Evolutionary conservation across 78 protist genomes (phyloP).

Genomic region (Guillardia theta): DNA sequence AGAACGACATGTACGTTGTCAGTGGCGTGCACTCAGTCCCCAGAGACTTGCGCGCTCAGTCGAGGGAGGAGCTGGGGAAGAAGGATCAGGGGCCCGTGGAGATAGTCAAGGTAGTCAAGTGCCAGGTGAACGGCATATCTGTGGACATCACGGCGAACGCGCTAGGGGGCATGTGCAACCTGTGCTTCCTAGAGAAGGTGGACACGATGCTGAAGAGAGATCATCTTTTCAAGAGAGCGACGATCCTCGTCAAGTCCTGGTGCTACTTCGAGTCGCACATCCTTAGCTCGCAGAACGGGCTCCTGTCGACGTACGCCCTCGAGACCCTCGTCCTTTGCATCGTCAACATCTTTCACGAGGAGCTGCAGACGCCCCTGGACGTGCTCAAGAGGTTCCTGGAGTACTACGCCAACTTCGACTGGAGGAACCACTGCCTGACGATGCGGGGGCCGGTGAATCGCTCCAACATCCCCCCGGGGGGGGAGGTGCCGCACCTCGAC

Average conservation of each 20-base stretch:
- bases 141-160: constrained; percentile 23
- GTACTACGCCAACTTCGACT: constrained; percentile 32
- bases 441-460: not conserved
- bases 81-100: no score
- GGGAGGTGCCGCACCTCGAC: not conserved
- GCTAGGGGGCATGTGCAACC: constrained; percentile 9
- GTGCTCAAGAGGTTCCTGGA: not conserved
- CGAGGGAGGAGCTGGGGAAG: no score
- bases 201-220: not conserved
- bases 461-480: not conserved
- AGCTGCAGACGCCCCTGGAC: not conserved
- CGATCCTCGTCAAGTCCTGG: constrained; percentile 39
- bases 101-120: constrained; percentile 22
- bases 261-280: constrained; percentile 42
- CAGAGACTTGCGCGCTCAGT: no score
- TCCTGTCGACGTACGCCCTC: constrained; percentile 32
- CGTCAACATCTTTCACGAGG: constrained; percentile 9
- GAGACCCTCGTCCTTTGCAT: constrained; percentile 39
- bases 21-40: not conserved
- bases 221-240: constrained; percentile 31
- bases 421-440: not conserved
- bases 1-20: not conserved
- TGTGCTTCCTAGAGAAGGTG: constrained; percentile 9
- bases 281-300: constrained; percentile 17
- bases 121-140: not conserved